Evolutionary conservation across 768 basidiomycete genomes (phyloP).

Genomic region (Omphalotus guepiniiformis): DNA sequence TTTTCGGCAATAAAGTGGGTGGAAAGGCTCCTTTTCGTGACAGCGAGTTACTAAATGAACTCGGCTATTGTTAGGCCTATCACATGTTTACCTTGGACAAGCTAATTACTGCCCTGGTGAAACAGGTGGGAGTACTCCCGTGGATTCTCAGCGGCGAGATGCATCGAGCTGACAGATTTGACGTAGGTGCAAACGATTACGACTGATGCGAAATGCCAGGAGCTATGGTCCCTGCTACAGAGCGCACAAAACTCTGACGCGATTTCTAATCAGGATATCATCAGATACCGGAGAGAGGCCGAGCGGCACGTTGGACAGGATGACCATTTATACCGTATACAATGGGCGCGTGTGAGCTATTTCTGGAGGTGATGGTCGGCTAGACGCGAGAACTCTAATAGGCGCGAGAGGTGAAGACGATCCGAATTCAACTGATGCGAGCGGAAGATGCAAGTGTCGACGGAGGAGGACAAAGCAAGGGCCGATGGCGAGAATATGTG

Average conservation of each 20-base stretch:
- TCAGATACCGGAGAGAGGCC: constrained; percentile 76
- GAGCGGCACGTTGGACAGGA: constrained; percentile 72
- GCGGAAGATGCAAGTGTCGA: constrained; percentile 62
- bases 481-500: constrained; percentile 72
- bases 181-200: constrained; percentile 80
- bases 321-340: constrained; percentile 71
- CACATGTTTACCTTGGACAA: constrained; percentile 93
- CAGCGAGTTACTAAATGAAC: background rate
- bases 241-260: constrained; percentile 50
- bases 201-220: constrained; percentile 82
- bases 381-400: constrained; percentile 23
- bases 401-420: constrained; percentile 50
- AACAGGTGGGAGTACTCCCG: constrained; percentile 65
- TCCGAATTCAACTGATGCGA: constrained; percentile 60
- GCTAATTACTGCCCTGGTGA: constrained; percentile 81
- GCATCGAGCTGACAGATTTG: constrained; percentile 2
- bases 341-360: constrained; percentile 59
- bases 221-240: constrained; percentile 75
- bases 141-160: background rate
- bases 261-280: constrained; percentile 59
- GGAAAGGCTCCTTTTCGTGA: background rate
- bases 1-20: constrained; percentile 81
- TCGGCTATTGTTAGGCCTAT: constrained; percentile 65
- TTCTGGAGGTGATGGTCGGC: too few relatives aligned
- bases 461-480: constrained; percentile 41